Percentiles rank a stretch among this genome's conserved stretches.
Evolutionary conservation across 169 alveolate species (phyloP).

Genomic region (Babesia ovis): DNA sequence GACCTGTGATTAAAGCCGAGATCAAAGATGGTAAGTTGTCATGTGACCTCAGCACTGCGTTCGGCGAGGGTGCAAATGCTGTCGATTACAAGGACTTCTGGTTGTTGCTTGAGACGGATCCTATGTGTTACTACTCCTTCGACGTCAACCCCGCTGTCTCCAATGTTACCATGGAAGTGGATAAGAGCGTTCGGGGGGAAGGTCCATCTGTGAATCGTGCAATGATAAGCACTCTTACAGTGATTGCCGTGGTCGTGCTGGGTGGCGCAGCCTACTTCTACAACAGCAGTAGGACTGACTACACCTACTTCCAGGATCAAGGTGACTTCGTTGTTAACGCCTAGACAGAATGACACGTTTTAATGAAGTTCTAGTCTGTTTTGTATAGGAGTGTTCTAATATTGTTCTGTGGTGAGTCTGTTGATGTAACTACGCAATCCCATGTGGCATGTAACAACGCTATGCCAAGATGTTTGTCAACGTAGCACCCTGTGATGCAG

Average conservation of each 20-base stretch:
- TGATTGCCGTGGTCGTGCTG: background rate
- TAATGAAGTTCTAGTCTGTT: background rate
- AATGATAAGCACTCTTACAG: background rate
- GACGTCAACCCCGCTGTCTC: constrained; percentile 1
- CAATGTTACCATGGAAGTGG: constrained; percentile 12
- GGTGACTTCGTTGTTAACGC: constrained; percentile 33
- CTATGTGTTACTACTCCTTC: constrained; percentile 51
- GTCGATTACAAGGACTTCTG: constrained; percentile 32
- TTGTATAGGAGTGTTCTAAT: too few species aligned
- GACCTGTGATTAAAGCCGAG: constrained; percentile 5
- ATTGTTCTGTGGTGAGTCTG: too few species aligned
- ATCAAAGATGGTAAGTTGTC: background rate
- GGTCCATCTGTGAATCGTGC: background rate
- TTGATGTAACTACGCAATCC: too few species aligned
- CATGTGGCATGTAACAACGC: background rate
- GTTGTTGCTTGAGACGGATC: constrained; percentile 53
- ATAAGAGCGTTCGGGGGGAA: constrained; percentile 1
- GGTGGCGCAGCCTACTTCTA: constrained; percentile 9
- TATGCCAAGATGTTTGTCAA: background rate
- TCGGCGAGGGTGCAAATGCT: constrained; percentile 7
- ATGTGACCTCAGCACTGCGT: constrained; percentile 24
- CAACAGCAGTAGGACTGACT: constrained; percentile 48
- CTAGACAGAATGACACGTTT: background rate
- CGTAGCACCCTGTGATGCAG: background rate
- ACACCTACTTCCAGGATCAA: constrained; percentile 60